Percentiles rank a stretch among this genome's conserved stretches.
Evolutionary conservation across 2,329 filamentous ascomycete species (phyloP).

Genomic region (Arachnopeziza araneosa): DNA sequence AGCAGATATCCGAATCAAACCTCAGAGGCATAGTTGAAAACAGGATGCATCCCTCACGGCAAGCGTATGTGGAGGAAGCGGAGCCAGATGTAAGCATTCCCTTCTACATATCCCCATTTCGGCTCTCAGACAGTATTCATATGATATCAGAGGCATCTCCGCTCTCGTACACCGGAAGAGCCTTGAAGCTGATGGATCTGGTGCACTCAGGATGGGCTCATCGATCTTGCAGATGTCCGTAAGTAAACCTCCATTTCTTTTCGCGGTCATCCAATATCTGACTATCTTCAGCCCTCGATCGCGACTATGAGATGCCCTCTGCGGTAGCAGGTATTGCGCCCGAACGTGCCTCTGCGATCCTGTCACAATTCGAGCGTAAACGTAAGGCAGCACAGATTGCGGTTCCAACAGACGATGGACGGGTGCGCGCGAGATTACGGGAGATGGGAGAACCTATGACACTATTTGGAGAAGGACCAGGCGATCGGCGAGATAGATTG

Average conservation of each 20-base stretch:
- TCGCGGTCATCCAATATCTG: not conserved
- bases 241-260: slow-evolving; percentile 32
- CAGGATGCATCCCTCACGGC: slow-evolving; percentile 73
- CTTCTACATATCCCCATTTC: slow-evolving; percentile 13
- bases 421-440: slow-evolving; percentile 74
- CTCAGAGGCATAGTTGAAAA: not conserved
- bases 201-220: slow-evolving; percentile 36
- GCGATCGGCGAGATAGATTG: slow-evolving; percentile 79
- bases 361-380: slow-evolving; percentile 79
- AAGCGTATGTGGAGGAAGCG: slow-evolving; percentile 89
- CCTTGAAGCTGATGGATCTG: slow-evolving; percentile 23
- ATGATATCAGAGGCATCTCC: slow-evolving; percentile 21
- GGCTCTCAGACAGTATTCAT: slow-evolving; percentile 30
- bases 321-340: slow-evolving; percentile 28
- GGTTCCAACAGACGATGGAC: slow-evolving; percentile 88
- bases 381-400: slow-evolving; percentile 81
- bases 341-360: slow-evolving; percentile 30
- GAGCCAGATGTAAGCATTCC: slow-evolving; percentile 54
- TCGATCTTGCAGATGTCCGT: slow-evolving; percentile 60
- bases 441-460: slow-evolving; percentile 92
- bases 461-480: slow-evolving; percentile 84
- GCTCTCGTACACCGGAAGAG: slow-evolving; percentile 7
- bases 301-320: slow-evolving; percentile 58
- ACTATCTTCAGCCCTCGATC: slow-evolving; percentile 54
- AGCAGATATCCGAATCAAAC: not conserved